phyloP scores from a whole-genome alignment of 805 yeast species.

The Hanseniaspora pseudoguilliermondii region DNA sequence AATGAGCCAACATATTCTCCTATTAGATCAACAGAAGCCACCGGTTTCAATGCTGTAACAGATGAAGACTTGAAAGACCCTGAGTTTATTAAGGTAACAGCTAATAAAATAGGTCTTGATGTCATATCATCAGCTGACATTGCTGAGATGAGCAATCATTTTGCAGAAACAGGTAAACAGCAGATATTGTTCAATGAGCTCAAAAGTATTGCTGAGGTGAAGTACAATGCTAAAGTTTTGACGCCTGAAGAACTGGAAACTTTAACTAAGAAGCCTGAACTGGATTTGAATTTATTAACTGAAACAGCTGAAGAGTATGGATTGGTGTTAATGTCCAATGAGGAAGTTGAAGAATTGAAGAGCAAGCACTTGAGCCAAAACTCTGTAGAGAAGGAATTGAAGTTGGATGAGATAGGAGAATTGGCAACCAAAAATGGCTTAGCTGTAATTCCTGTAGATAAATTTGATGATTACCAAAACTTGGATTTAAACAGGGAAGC shows the following conservation, averaged over 20 bases:
- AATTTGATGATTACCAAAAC: constrained; percentile 4
- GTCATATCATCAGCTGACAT: not conserved
- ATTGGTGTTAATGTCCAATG: constrained; percentile 14
- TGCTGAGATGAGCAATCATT: constrained; percentile 21
- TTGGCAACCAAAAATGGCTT: constrained; percentile 2
- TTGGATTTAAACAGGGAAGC: constrained; percentile 4
- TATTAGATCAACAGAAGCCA: not conserved
- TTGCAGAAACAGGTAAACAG: constrained; percentile 20
- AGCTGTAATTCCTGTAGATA: constrained; percentile 11
- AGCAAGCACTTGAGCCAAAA: not conserved
- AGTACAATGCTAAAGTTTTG: not conserved
- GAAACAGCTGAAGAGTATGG: constrained; percentile 10
- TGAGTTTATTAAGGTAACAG: not conserved
- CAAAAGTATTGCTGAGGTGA: not conserved
- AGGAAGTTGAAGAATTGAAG: constrained; percentile 12
- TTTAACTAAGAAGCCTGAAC: not conserved
- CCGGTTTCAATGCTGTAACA: not conserved
- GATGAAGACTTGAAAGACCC: not conserved
- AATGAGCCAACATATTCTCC: not conserved
- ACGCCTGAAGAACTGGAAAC: not conserved
- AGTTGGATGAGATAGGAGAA: not conserved
- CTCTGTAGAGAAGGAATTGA: constrained; percentile 11
- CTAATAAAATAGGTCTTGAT: not conserved
- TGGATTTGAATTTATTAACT: constrained; percentile 5
- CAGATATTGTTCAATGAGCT: constrained; percentile 10